A percentile compares a stretch with the other conserved stretches of the same genome.
These are phyloP conservation scores for Apiosordaria backusii DNA, from an alignment of 495 filamentous ascomycete species.

Conservation along the genomic window DNA sequence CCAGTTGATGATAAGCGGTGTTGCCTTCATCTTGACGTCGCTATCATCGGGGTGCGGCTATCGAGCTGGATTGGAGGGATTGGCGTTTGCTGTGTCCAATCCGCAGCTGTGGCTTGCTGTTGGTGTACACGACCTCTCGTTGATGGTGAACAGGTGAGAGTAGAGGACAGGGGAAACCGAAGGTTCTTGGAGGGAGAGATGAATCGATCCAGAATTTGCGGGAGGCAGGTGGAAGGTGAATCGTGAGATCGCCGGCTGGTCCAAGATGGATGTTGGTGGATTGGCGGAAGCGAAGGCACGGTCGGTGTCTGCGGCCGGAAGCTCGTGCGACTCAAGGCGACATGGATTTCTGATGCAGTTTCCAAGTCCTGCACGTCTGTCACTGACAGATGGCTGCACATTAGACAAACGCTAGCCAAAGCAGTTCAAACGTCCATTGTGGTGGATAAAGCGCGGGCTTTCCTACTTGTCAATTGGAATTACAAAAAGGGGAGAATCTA, in stretches of 20 bases:
- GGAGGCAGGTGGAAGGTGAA: not conserved
- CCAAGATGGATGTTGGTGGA: conserved; percentile 4
- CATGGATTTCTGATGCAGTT: not conserved
- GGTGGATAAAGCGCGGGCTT: not conserved
- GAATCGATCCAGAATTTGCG: not conserved
- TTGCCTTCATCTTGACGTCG: conserved; percentile 72
- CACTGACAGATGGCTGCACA: not conserved
- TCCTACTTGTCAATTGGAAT: not conserved
- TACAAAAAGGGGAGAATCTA: not conserved
- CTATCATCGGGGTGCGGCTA: not conserved
- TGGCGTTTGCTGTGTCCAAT: not conserved
- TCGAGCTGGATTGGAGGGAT: not conserved
- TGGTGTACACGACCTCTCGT: not conserved
- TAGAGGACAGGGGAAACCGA: not conserved
- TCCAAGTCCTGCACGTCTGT: not conserved
- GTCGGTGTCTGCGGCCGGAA: conserved; percentile 2
- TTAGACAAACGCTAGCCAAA: not conserved
- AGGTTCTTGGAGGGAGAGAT: not conserved
- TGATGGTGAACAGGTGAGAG: not conserved
- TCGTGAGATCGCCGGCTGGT: not conserved
- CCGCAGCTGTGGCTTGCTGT: not conserved
- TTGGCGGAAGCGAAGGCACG: conserved; percentile 9
- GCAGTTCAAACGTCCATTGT: not conserved
- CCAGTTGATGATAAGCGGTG: conserved; percentile 90
- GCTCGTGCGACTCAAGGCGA: conserved; percentile 10